These are phyloP conservation scores for Vanderwaltozyma tropicalis DNA, from an alignment of 805 yeast genomes.

Conservation along the genomic window DNA sequence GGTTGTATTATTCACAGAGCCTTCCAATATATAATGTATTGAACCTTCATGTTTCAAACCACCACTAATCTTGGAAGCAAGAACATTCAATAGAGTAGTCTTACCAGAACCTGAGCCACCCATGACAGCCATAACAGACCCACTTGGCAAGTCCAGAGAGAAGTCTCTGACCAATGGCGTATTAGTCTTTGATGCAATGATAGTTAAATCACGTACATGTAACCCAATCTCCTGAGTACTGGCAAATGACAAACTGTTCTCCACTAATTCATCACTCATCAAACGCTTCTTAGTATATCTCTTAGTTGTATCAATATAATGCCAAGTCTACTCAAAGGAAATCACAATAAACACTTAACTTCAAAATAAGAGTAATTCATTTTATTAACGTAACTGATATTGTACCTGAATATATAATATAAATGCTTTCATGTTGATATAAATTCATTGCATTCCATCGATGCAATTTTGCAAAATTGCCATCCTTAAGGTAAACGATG, in stretches of 20 bases:
- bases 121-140: conserved; percentile 65
- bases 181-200: conserved; percentile 23
- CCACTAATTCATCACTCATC: conserved; percentile 6
- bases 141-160: conserved; percentile 49
- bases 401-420: too few relatives aligned
- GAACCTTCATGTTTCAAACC: conserved; percentile 36
- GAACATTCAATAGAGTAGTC: conserved; percentile 62
- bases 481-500: too few relatives aligned
- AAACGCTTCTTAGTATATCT: too few relatives aligned
- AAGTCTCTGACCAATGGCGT: conserved; percentile 37
- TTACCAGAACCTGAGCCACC: conserved; percentile 89
- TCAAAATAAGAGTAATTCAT: too few relatives aligned
- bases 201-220: conserved; percentile 20
- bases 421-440: too few relatives aligned
- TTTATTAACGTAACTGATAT: too few relatives aligned
- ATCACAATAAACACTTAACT: too few relatives aligned
- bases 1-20: not conserved
- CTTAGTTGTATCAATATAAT: too few relatives aligned
- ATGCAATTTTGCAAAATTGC: too few relatives aligned
- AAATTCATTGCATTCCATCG: too few relatives aligned
- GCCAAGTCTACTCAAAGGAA: too few relatives aligned
- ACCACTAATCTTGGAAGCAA: conserved; percentile 41
- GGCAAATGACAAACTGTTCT: conserved; percentile 18
- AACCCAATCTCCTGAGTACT: conserved; percentile 14
- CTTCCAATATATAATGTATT: conserved; percentile 25